A percentile compares a stretch with the other conserved stretches of the same genome.
Conservation (phyloP, 805 yeast genomes). For the Monosporozyma servazzii region DNA sequence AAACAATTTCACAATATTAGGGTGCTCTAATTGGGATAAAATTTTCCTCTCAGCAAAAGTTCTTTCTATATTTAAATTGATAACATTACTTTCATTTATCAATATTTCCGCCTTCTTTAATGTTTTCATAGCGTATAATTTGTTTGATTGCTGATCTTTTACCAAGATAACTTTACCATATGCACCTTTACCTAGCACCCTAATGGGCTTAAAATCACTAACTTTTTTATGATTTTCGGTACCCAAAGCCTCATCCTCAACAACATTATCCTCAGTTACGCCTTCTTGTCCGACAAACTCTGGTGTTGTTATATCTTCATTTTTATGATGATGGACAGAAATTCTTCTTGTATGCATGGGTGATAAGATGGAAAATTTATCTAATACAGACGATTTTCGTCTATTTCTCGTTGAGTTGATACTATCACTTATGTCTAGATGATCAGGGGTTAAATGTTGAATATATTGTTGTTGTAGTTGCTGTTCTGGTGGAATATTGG, state of each 20-base stretch:
- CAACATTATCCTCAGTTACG: neutral
- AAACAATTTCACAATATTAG: conserved; percentile 70
- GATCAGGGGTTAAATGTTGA: neutral
- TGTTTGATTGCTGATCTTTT: conserved; percentile 50
- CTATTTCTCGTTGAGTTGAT: conserved; percentile 8
- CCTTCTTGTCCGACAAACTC: neutral
- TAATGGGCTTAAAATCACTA: conserved; percentile 61
- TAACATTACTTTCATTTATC: conserved; percentile 31
- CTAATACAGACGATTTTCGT: conserved; percentile 25
- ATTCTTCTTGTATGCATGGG: conserved; percentile 23
- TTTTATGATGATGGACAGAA: conserved; percentile 3
- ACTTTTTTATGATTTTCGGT: conserved; percentile 17
- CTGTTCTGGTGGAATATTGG: neutral
- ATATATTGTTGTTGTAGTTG: neutral
- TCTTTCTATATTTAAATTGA: conserved; percentile 51
- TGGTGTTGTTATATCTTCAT: neutral
- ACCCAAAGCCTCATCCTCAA: neutral
- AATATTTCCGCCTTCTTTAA: conserved; percentile 72
- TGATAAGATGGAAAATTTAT: conserved; percentile 22
- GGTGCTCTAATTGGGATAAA: conserved; percentile 60
- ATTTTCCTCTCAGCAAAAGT: conserved; percentile 76
- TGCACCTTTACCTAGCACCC: conserved; percentile 79
- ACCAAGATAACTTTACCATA: conserved; percentile 82
- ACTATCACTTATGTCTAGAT: neutral
- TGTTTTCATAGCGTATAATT: conserved; percentile 79